Conservation (phyloP, 495 filamentous ascomycete genomes). For the Daldinia childiae region DNA sequence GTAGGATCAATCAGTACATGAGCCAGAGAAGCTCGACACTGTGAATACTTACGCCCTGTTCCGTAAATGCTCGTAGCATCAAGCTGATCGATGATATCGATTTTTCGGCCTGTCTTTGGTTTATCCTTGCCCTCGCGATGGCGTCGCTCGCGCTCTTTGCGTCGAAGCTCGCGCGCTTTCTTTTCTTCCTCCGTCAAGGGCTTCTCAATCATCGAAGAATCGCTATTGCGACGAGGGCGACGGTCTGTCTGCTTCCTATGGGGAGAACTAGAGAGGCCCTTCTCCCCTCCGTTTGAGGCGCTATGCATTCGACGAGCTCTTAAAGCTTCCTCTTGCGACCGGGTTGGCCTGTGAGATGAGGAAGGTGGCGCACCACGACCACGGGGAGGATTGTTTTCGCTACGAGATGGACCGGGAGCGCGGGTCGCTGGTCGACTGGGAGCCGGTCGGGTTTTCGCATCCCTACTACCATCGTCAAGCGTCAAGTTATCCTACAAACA, state of each 20-base stretch:
- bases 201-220: constrained; percentile 86
- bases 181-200: constrained; percentile 78
- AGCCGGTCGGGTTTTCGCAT: constrained; percentile 40
- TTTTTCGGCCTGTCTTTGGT: constrained; percentile 65
- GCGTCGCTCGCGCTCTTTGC: constrained; percentile 74
- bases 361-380: constrained; percentile 53
- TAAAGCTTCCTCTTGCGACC: constrained; percentile 69
- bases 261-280: constrained; percentile 50
- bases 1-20: constrained; percentile 16
- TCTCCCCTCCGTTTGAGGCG: constrained; percentile 46
- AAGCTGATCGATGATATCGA: constrained; percentile 97
- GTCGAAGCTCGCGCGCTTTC: constrained; percentile 74
- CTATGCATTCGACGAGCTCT: constrained; percentile 55
- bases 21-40: background rate
- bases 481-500: constrained; percentile 59
- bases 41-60: constrained; percentile 77
- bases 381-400: constrained; percentile 63
- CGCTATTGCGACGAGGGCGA: constrained; percentile 86
- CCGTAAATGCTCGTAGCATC: constrained; percentile 98
- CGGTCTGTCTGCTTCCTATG: constrained; percentile 52
- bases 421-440: constrained; percentile 51
- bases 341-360: constrained; percentile 65
- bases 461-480: constrained; percentile 53
- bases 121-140: constrained; percentile 68
- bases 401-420: constrained; percentile 53